These are phyloP conservation scores for Salix purpurea DNA, from an alignment of 345 rosid genomes.

Conservation along the genomic window DNA sequence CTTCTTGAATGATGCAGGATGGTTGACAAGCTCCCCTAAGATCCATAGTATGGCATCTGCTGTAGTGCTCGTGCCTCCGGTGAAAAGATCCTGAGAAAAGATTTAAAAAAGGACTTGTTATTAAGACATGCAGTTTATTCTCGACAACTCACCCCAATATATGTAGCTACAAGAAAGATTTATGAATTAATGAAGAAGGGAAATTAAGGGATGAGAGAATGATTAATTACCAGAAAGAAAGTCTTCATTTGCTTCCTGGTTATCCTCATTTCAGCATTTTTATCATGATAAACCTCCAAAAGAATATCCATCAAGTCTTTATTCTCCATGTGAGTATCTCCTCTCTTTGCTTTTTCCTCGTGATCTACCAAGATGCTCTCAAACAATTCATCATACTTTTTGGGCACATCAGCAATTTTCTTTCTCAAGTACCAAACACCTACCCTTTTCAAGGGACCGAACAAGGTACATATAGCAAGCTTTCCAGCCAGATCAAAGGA, in stretches of 20 bases:
- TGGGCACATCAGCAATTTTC: background rate
- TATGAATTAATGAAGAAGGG: background rate
- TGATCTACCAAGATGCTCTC: constrained; percentile 14
- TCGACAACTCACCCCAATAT: background rate
- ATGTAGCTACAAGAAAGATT: background rate
- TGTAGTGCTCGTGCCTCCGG: constrained; percentile 18
- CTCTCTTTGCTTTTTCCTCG: constrained; percentile 7
- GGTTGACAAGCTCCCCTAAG: constrained; percentile 13
- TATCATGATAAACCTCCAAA: constrained; percentile 30
- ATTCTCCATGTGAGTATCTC: constrained; percentile 3
- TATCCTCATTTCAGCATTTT: constrained; percentile 35
- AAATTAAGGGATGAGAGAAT: background rate
- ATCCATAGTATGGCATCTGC: constrained; percentile 18
- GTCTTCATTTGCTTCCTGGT: constrained; percentile 33
- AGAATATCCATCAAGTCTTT: constrained; percentile 48
- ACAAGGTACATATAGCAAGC: constrained; percentile 6
- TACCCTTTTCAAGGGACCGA: constrained; percentile 11
- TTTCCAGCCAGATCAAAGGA: constrained; percentile 30
- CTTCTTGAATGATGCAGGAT: constrained; percentile 14
- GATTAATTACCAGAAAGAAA: constrained; percentile 37
- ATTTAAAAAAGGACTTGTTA: background rate
- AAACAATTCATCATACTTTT: constrained; percentile 10
- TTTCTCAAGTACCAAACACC: background rate
- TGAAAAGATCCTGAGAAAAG: constrained; percentile 11
- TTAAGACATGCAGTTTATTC: background rate